Percentiles rank a stretch among this genome's conserved stretches.
Evolutionary conservation across 148 eudicot genomes (phyloP).

Genomic region (Mesembryanthemum crystallinum): DNA sequence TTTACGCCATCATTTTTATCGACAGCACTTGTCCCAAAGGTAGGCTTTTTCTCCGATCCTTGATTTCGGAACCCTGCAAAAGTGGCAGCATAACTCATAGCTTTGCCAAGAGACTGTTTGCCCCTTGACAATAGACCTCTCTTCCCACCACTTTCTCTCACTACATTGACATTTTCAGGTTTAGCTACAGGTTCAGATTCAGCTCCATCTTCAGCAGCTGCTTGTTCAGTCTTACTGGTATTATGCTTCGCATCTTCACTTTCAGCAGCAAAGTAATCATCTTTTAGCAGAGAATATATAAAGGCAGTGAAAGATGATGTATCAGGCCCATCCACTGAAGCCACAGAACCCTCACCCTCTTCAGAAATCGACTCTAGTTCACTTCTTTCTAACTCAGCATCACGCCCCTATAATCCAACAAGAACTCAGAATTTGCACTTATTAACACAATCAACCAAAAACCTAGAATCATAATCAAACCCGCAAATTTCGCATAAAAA

Average conservation of each 20-base stretch:
- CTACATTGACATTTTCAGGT: slow-evolving; percentile 22
- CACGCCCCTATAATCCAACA: slow-evolving; percentile 43
- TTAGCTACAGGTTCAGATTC: slow-evolving; percentile 32
- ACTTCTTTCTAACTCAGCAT: slow-evolving; percentile 32
- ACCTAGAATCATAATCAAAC: slow-evolving; percentile 16
- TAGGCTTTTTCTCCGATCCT: slow-evolving; percentile 41
- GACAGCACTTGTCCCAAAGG: slow-evolving; percentile 28
- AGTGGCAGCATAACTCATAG: slow-evolving; percentile 62
- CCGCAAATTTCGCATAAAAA: not conserved
- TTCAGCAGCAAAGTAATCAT: slow-evolving; percentile 43
- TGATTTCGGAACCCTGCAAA: slow-evolving; percentile 58
- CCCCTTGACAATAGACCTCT: slow-evolving; percentile 70
- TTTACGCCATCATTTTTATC: slow-evolving; percentile 33
- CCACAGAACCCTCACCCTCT: slow-evolving; percentile 37
- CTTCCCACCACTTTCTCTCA: slow-evolving; percentile 57
- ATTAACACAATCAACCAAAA: slow-evolving; percentile 8
- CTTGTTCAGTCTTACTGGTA: slow-evolving; percentile 28
- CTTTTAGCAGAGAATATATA: slow-evolving; percentile 55
- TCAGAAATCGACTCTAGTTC: slow-evolving; percentile 42
- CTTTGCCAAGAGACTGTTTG: slow-evolving; percentile 71
- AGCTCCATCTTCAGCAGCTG: slow-evolving; percentile 29
- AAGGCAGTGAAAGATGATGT: slow-evolving; percentile 94
- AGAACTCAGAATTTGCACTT: slow-evolving; percentile 10
- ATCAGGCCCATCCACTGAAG: slow-evolving; percentile 71
- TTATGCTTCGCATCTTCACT: slow-evolving; percentile 29